Conservation (phyloP, 2,329 filamentous ascomycete species). For the Fusarium proliferatum region DNA sequence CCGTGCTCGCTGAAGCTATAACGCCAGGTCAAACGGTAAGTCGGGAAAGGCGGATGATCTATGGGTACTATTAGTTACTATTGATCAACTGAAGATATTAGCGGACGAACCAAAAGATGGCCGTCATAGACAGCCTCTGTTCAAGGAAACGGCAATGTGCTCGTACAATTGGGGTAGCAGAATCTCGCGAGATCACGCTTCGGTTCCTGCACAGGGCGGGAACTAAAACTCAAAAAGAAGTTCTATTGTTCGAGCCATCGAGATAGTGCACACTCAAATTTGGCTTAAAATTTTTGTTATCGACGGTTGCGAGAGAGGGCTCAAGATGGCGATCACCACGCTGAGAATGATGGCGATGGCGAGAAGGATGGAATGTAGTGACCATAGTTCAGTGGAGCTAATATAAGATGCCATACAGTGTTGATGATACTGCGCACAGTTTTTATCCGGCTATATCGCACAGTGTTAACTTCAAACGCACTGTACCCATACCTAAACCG, state of each 20-base stretch:
- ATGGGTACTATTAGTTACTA: neutral
- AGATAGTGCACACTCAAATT: neutral
- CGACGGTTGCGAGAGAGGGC: conserved; percentile 1
- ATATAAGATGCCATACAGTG: neutral
- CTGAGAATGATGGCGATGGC: conserved; percentile 8
- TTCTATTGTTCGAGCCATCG: neutral
- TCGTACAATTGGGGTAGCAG: neutral
- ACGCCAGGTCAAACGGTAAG: neutral
- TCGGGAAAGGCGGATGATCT: neutral
- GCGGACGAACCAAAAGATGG: neutral
- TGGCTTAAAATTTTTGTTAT: neutral
- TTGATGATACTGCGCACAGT: rapidly evolving
- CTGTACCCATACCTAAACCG: neutral
- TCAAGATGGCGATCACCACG: neutral
- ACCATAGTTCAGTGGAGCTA: conserved; percentile 1
- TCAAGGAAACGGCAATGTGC: neutral
- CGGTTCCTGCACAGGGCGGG: neutral
- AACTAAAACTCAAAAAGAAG: neutral
- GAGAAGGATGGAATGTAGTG: conserved; percentile 30
- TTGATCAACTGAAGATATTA: neutral
- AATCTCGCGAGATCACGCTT: neutral
- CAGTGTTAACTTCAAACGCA: neutral
- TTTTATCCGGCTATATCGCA: rapidly evolving
- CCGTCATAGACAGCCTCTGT: neutral
- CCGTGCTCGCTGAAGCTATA: neutral